Evolutionary conservation across 805 yeast genomes (phyloP).

Genomic region (Metschnikowia reukaufii): DNA sequence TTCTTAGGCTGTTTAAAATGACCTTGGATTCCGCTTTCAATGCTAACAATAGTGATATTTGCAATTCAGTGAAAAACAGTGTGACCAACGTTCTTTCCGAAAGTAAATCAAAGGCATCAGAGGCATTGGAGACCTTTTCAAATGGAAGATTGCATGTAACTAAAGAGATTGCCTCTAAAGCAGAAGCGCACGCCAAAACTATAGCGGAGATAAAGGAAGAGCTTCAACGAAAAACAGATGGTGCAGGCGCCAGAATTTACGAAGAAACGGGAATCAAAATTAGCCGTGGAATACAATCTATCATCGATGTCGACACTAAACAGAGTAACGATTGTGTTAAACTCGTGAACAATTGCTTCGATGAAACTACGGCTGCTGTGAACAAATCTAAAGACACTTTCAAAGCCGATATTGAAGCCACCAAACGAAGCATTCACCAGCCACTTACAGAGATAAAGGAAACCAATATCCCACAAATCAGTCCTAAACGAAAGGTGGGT

Average conservation of each 20-base stretch:
- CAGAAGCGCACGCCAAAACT: background rate
- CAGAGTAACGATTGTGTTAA: background rate
- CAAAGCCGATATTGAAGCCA: constrained; percentile 1
- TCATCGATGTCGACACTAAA: background rate
- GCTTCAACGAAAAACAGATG: background rate
- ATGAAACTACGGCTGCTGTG: background rate
- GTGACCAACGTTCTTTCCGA: background rate
- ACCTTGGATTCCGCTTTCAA: background rate
- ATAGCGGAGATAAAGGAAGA: background rate
- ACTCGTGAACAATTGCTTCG: background rate
- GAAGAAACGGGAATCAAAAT: background rate
- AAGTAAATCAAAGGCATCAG: background rate
- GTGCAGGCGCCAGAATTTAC: constrained; percentile 7
- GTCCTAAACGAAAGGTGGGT: constrained; percentile 3
- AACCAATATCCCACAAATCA: background rate
- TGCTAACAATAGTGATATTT: background rate
- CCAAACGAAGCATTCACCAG: background rate
- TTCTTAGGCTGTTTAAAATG: background rate
- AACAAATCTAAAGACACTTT: constrained; percentile 1
- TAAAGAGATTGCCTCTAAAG: background rate
- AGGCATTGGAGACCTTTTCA: background rate
- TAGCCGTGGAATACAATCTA: background rate
- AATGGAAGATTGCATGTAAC: constrained; percentile 1
- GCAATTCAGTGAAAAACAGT: background rate
- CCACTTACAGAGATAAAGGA: constrained; percentile 3